These are phyloP conservation scores for Chimonanthus praecox DNA, from an alignment of 164 flowering plant genomes.

Conservation along the genomic window DNA sequence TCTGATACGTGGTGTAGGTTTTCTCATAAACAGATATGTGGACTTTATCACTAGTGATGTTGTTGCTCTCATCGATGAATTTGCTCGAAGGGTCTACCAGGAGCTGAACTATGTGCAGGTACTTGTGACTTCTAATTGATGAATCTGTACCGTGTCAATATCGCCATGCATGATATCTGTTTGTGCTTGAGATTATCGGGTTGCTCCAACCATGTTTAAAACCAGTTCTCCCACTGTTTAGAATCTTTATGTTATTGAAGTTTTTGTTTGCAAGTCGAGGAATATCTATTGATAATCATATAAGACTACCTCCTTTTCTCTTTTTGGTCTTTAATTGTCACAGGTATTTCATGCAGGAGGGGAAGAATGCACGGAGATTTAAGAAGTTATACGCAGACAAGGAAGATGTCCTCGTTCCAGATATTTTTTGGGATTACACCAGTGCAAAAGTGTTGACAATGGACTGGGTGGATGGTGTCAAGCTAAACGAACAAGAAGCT, in stretches of 20 bases:
- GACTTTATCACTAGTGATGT: slow-evolving; percentile 75
- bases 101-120: slow-evolving; percentile 99
- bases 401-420: slow-evolving; percentile 83
- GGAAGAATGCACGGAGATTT: slow-evolving; percentile 90
- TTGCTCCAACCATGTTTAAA: background rate
- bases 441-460: slow-evolving; percentile 90
- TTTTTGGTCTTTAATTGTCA: slow-evolving; percentile 3
- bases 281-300: too few relatives aligned
- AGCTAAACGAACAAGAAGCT: slow-evolving; percentile 80
- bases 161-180: background rate
- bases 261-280: too few relatives aligned
- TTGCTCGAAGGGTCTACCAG: slow-evolving; percentile 92
- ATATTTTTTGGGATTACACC: slow-evolving; percentile 93
- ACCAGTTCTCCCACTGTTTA: background rate
- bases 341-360: slow-evolving; percentile 83
- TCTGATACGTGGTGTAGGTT: slow-evolving; percentile 70
- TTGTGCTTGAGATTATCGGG: background rate
- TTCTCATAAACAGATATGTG: slow-evolving; percentile 74
- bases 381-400: slow-evolving; percentile 93
- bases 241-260: background rate
- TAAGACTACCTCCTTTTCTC: background rate
- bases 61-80: slow-evolving; percentile 93
- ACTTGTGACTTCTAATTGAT: slow-evolving; percentile 10
- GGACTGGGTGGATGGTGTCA: slow-evolving; percentile 98
- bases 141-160: background rate